Conservation (phyloP, 176 grass and related monocot species). For the Phoenix dactylifera region DNA sequence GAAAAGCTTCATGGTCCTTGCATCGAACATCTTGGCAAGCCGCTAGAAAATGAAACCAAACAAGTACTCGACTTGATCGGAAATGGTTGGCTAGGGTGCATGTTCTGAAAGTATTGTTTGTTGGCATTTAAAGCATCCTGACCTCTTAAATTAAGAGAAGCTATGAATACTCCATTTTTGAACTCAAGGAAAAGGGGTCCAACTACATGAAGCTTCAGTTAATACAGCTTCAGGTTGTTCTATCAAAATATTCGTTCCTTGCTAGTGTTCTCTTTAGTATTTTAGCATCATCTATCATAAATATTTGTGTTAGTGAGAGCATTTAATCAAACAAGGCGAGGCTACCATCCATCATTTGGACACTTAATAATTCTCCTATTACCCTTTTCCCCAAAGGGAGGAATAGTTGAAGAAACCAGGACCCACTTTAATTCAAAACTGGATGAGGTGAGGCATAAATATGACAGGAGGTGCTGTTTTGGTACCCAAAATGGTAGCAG, state of each 20-base stretch:
- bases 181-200: conserved; percentile 26
- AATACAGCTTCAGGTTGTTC: conserved; percentile 34
- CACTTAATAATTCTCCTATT: no score
- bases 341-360: no score
- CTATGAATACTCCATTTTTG: neutral
- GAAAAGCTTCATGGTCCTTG: no score
- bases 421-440: neutral
- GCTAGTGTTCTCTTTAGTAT: conserved; percentile 27
- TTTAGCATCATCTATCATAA: neutral
- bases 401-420: neutral
- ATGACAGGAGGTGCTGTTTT: conserved; percentile 31
- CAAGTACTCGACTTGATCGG: no score
- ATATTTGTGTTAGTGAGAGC: conserved; percentile 1
- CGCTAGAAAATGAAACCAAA: no score
- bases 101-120: no score
- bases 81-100: no score
- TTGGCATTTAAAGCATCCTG: conserved; percentile 1
- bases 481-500: conserved; percentile 36
- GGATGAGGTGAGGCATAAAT: conserved; percentile 4
- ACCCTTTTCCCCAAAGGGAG: neutral
- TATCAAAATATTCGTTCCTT: conserved; percentile 40
- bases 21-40: no score
- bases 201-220: conserved; percentile 31
- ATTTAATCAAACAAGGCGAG: neutral
- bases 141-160: neutral